A percentile compares a stretch with the other conserved stretches of the same genome.
Conservation (phyloP, 2,329 filamentous ascomycete genomes). For the Pseudogymnoascus sp. region DNA sequence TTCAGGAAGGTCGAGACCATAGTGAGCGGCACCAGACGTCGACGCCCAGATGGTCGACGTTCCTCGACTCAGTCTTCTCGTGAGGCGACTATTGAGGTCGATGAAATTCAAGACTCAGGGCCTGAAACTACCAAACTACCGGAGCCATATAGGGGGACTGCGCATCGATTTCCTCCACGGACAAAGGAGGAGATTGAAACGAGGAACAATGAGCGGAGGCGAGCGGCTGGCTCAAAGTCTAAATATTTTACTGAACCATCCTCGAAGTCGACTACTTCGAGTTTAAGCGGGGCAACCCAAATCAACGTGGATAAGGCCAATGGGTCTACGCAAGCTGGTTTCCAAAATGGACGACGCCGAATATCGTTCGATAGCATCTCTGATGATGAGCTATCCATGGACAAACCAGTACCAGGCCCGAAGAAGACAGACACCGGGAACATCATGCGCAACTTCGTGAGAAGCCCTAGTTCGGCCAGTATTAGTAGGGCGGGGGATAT, state of each 20-base stretch:
- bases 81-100: background rate
- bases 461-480: background rate
- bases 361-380: background rate
- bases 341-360: background rate
- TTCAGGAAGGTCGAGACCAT: background rate
- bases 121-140: background rate
- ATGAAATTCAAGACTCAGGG: background rate
- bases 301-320: background rate
- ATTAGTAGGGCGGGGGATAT: background rate
- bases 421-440: background rate
- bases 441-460: background rate
- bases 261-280: background rate
- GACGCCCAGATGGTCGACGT: background rate
- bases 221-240: background rate
- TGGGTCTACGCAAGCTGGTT: background rate
- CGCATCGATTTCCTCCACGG: too few relatives aligned
- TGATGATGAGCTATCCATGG: constrained; percentile 2
- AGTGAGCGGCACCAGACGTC: background rate
- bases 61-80: background rate
- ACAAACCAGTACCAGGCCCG: background rate
- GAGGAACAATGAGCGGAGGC: background rate
- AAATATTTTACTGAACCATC: background rate
- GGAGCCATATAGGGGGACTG: background rate
- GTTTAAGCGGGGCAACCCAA: background rate
- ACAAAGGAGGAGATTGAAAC: background rate